Evolutionary conservation across 495 filamentous ascomycete species (phyloP).

Genomic region (Niebla homalea): DNA sequence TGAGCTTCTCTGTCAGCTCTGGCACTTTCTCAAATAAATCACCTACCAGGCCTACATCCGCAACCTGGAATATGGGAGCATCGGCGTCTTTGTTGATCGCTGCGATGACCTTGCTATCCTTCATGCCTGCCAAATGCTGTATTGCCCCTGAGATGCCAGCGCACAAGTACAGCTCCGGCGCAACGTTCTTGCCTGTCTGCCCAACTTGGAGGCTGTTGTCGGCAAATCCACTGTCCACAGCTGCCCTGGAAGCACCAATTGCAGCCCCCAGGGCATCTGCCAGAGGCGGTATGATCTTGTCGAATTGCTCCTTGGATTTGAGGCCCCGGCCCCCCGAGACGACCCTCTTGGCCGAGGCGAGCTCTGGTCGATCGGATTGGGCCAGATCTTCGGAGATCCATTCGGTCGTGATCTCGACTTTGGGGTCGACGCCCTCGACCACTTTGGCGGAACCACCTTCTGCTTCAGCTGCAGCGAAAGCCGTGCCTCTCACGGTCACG

Average conservation of each 20-base stretch:
- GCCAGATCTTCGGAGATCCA: slow-evolving; percentile 92
- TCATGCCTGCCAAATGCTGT: slow-evolving; percentile 98
- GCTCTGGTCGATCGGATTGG: slow-evolving; percentile 88
- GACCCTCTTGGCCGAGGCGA: slow-evolving; percentile 73
- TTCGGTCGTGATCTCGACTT: slow-evolving; percentile 55
- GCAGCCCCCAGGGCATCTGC: slow-evolving; percentile 87
- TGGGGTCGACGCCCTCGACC: slow-evolving; percentile 38
- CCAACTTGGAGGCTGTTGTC: slow-evolving; percentile 98
- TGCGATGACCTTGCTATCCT: slow-evolving; percentile 99
- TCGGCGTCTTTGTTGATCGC: slow-evolving; percentile 97
- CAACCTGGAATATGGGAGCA: slow-evolving; percentile 96
- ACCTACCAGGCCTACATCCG: slow-evolving; percentile 76
- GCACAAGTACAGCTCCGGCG: slow-evolving; percentile 87
- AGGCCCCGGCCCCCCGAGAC: slow-evolving; percentile 90
- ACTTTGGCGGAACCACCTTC: slow-evolving; percentile 38
- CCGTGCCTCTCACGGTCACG: slow-evolving; percentile 83
- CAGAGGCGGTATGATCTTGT: slow-evolving; percentile 77
- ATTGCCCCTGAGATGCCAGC: slow-evolving; percentile 95
- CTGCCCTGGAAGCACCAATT: slow-evolving; percentile 85
- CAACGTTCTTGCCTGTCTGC: slow-evolving; percentile 96
- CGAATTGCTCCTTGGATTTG: slow-evolving; percentile 96
- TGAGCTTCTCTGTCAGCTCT: slow-evolving; percentile 90
- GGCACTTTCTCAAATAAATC: slow-evolving; percentile 93
- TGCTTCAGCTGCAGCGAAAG: slow-evolving; percentile 47
- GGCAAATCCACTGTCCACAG: slow-evolving; percentile 96